Conservation (phyloP, 805 yeast species). For the Candida michaelii region DNA sequence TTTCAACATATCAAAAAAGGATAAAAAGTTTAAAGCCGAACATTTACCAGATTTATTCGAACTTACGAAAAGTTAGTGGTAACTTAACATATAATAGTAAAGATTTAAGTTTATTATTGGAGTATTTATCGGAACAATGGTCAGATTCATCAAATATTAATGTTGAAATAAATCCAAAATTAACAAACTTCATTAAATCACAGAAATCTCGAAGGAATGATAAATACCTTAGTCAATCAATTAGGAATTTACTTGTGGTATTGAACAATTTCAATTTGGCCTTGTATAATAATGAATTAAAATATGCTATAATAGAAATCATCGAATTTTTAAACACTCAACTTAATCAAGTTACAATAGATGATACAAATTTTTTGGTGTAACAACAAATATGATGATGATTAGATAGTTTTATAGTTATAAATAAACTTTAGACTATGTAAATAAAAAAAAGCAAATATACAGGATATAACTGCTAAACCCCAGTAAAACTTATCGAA, state of each 20-base stretch:
- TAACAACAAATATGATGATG: neutral
- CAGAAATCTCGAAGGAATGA: neutral
- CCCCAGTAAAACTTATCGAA: neutral
- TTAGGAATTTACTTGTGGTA: constrained; percentile 7
- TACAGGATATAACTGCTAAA: constrained; percentile 2
- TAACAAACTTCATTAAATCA: neutral
- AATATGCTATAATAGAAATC: constrained; percentile 1
- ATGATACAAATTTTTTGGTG: neutral
- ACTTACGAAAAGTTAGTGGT: neutral
- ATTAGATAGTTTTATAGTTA: no score
- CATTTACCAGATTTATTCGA: neutral
- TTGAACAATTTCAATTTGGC: constrained; percentile 9
- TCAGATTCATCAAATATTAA: neutral
- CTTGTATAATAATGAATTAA: constrained; percentile 1
- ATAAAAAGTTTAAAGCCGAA: neutral
- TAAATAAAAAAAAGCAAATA: neutral
- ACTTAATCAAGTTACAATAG: neutral
- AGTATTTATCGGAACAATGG: neutral
- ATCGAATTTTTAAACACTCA: constrained; percentile 1
- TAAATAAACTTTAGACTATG: no score
- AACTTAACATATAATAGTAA: neutral
- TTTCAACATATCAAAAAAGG: neutral
- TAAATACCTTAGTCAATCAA: neutral
- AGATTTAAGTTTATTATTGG: neutral
- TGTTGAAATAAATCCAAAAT: no score